A percentile compares a stretch with the other conserved stretches of the same genome.
phyloP scores from a whole-genome alignment of 2,329 filamentous ascomycete genomes.

The Cladophialophora chaetospira region DNA sequence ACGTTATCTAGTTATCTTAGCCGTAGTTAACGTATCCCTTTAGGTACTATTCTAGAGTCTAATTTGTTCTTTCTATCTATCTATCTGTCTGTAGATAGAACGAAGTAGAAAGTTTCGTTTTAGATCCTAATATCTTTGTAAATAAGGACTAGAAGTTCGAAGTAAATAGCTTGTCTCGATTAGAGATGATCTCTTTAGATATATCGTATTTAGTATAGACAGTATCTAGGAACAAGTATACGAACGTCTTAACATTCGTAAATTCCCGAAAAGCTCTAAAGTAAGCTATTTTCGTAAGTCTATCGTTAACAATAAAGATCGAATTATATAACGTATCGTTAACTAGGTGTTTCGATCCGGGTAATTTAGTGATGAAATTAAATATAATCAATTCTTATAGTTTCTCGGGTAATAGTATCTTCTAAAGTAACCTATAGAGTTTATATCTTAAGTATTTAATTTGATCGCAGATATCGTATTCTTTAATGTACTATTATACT shows the following conservation, averaged over 20 bases:
- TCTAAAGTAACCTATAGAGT: constrained; percentile 1
- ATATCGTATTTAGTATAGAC: no score
- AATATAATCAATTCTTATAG: neutral
- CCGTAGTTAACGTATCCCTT: constrained; percentile 22
- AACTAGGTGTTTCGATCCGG: neutral
- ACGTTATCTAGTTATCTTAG: constrained; percentile 21
- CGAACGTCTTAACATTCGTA: no score
- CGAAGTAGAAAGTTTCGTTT: constrained; percentile 16
- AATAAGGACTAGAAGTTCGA: neutral
- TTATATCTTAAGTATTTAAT: neutral
- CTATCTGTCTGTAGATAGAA: constrained; percentile 22
- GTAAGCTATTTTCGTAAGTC: neutral
- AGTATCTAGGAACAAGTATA: no score
- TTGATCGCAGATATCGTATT: neutral
- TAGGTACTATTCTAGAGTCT: constrained; percentile 24
- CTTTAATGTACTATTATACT: neutral
- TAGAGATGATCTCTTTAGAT: neutral
- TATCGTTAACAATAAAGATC: neutral
- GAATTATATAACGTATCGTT: neutral
- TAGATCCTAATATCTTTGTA: constrained; percentile 3
- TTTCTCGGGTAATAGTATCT: neutral
- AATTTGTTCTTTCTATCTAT: constrained; percentile 26
- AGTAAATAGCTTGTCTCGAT: neutral
- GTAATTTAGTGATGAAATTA: constrained; percentile 1
- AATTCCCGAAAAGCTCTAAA: no score